Evolutionary conservation across 495 filamentous ascomycete species (phyloP).

Genomic region (Pseudevernia furfuracea): DNA sequence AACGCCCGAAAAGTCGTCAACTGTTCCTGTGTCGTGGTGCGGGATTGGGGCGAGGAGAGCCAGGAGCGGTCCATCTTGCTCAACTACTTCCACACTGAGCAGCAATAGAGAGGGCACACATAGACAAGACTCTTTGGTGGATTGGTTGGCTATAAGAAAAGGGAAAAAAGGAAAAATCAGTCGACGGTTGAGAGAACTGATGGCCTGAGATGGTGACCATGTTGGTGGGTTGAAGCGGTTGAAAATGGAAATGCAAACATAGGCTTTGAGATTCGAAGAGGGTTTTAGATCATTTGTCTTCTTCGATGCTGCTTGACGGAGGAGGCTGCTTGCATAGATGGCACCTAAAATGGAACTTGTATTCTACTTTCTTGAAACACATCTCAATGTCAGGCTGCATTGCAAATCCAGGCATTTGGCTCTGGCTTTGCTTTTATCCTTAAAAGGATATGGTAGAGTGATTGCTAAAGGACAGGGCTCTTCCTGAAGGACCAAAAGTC

Average conservation of each 20-base stretch:
- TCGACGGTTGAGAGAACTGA: too few relatives aligned
- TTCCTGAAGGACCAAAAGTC: not conserved
- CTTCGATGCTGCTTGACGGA: not conserved
- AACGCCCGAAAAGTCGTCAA: slow-evolving; percentile 99
- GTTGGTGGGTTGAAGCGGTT: not conserved
- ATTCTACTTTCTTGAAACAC: not conserved
- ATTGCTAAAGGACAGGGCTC: too few relatives aligned
- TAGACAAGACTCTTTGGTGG: not conserved
- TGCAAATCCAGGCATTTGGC: too few relatives aligned
- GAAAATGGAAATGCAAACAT: not conserved
- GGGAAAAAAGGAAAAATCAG: not conserved
- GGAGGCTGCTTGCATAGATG: slow-evolving; percentile 1
- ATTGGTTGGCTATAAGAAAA: not conserved
- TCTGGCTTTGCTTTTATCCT: not conserved
- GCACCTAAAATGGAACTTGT: not conserved
- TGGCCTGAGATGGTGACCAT: too few relatives aligned
- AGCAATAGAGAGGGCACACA: slow-evolving; percentile 43
- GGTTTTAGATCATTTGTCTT: not conserved
- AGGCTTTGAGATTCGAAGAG: not conserved
- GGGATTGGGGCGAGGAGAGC: slow-evolving; percentile 99
- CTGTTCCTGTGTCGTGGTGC: slow-evolving; percentile 98
- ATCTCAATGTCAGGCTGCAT: not conserved
- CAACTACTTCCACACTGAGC: slow-evolving; percentile 97
- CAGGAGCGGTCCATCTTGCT: slow-evolving; percentile 96
- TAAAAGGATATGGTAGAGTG: not conserved